Evolutionary conservation across 306 rosid genomes (phyloP).

Genomic region (Quercus alba): DNA sequence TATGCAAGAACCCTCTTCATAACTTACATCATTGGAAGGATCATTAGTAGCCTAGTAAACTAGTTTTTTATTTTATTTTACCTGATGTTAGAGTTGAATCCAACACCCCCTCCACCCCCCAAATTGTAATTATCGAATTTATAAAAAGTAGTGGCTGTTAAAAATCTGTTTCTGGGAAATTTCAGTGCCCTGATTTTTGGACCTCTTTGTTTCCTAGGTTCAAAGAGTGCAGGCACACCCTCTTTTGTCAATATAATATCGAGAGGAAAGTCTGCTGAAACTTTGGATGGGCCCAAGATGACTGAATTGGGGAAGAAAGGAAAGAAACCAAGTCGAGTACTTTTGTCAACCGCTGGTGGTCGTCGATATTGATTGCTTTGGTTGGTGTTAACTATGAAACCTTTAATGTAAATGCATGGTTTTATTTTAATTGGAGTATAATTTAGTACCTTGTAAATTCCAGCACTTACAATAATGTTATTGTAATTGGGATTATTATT

Average conservation of each 20-base stretch:
- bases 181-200: not conserved
- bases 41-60: not conserved
- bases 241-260: slow-evolving; percentile 77
- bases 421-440: not conserved
- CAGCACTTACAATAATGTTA: not conserved
- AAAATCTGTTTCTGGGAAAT: not conserved
- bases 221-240: slow-evolving; percentile 42
- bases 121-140: too few relatives aligned
- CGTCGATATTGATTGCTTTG: slow-evolving; percentile 75
- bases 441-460: not conserved
- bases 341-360: slow-evolving; percentile 84
- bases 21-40: not conserved
- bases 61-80: not conserved
- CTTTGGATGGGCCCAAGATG: slow-evolving; percentile 46
- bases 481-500: not conserved
- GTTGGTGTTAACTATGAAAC: not conserved
- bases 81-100: too few relatives aligned
- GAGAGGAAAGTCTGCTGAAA: slow-evolving; percentile 46
- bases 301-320: slow-evolving; percentile 85
- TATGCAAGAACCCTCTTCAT: not conserved
- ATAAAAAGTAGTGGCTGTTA: not conserved
- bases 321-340: slow-evolving; percentile 73
- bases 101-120: too few relatives aligned
- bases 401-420: not conserved
- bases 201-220: slow-evolving; percentile 29